A percentile compares a stretch with the other conserved stretches of the same genome.
Conservation (phyloP, 2,329 filamentous ascomycete genomes). For the Nannizziopsis barbatae region DNA sequence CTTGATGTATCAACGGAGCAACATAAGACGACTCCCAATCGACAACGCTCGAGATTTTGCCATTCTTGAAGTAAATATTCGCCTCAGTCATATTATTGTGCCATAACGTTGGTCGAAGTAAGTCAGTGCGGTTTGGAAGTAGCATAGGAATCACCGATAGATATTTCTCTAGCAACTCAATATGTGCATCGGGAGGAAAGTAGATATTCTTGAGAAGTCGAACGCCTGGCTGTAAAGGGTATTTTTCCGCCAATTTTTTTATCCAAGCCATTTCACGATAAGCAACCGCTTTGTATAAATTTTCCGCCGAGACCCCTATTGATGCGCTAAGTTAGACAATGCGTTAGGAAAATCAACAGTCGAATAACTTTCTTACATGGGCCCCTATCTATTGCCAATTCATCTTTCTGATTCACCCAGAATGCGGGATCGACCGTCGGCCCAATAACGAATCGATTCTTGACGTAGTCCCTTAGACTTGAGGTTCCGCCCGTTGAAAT, state of each 20-base stretch:
- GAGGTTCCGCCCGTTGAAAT: background rate
- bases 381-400: slow-evolving; percentile 30
- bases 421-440: slow-evolving; percentile 12
- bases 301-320: slow-evolving; percentile 26
- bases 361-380: slow-evolving; percentile 26
- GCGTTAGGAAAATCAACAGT: background rate
- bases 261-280: slow-evolving; percentile 29
- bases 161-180: slow-evolving; percentile 27
- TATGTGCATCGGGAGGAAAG: slow-evolving; percentile 22
- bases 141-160: slow-evolving; percentile 24
- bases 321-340: slow-evolving; percentile 1
- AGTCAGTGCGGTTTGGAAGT: slow-evolving; percentile 19
- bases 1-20: slow-evolving; percentile 21
- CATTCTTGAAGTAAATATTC: slow-evolving; percentile 32
- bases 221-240: slow-evolving; percentile 18
- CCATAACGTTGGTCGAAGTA: slow-evolving; percentile 27
- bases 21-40: slow-evolving; percentile 33
- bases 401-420: slow-evolving; percentile 28
- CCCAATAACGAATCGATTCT: slow-evolving; percentile 10
- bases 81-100: slow-evolving; percentile 31
- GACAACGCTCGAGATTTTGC: slow-evolving; percentile 31
- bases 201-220: slow-evolving; percentile 21
- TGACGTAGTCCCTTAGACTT: slow-evolving; percentile 13
- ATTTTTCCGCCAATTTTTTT: slow-evolving; percentile 20
- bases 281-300: slow-evolving; percentile 25